Evolutionary conservation across 73 alveolate genomes (phyloP).

Genomic region (Paramecium caudatum): DNA sequence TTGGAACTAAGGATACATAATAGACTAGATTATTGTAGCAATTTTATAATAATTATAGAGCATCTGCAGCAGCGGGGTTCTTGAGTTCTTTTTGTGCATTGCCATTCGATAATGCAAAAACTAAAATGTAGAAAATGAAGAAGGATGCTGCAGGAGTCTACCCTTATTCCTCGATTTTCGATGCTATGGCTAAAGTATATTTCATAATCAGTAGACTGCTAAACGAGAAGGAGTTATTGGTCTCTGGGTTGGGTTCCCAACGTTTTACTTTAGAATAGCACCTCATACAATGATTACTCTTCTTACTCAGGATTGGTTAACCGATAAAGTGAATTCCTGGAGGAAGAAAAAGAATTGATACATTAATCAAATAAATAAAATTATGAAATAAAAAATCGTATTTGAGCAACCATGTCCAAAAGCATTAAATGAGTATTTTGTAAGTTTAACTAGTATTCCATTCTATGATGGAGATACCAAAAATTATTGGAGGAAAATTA

Average conservation of each 20-base stretch:
- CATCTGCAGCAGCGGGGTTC: constrained; percentile 87
- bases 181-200: constrained; percentile 80
- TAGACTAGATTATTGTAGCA: constrained; percentile 72
- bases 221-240: constrained; percentile 85
- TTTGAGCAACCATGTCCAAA: constrained; percentile 31
- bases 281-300: constrained; percentile 95
- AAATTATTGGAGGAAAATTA: constrained; percentile 49
- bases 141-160: constrained; percentile 82
- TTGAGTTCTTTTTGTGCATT: constrained; percentile 91
- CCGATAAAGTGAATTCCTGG: constrained; percentile 68
- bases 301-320: constrained; percentile 82
- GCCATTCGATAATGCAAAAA: constrained; percentile 96
- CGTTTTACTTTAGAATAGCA: constrained; percentile 95
- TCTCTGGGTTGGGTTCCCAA: constrained; percentile 96
- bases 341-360: constrained; percentile 46
- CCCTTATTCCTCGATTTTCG: constrained; percentile 84
- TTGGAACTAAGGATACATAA: constrained; percentile 78
- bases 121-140: constrained; percentile 91
- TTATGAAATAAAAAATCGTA: constrained; percentile 33
- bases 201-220: neutral
- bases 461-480: neutral
- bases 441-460: neutral
- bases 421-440: neutral
- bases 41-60: constrained; percentile 75
- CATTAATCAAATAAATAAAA: too few species aligned